A percentile compares a stretch with the other conserved stretches of the same genome.
These are phyloP conservation scores for Collybia mongolica DNA, from an alignment of 768 basidiomycete genomes.

Conservation along the genomic window DNA sequence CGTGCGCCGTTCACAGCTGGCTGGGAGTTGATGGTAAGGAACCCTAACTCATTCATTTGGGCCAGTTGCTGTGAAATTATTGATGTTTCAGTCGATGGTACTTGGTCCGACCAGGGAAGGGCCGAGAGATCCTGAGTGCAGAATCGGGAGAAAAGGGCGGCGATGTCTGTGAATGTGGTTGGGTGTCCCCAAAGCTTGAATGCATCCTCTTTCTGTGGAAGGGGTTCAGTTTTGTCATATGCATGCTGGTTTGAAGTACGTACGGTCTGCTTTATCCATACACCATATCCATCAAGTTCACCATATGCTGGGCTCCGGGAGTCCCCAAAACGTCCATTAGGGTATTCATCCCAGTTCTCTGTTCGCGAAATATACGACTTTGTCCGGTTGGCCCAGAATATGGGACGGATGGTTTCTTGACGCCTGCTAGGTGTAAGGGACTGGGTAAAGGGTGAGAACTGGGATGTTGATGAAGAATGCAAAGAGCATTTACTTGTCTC, in stretches of 20 bases:
- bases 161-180: conserved; percentile 58
- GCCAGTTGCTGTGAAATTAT: conserved; percentile 78
- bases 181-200: conserved; percentile 88
- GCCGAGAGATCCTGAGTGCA: conserved; percentile 71
- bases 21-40: conserved; percentile 96
- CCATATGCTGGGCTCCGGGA: conserved; percentile 97
- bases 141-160: conserved; percentile 79
- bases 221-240: conserved; percentile 4
- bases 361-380: conserved; percentile 95
- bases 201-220: conserved; percentile 77
- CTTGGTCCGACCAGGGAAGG: conserved; percentile 94
- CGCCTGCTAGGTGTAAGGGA: conserved; percentile 92
- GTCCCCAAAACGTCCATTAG: conserved; percentile 98
- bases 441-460: conserved; percentile 30
- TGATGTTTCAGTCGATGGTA: conserved; percentile 79
- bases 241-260: conserved; percentile 6
- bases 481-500: conserved; percentile 68
- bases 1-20: conserved; percentile 89
- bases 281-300: conserved; percentile 95
- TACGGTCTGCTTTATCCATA: conserved; percentile 88
- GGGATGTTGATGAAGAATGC: not conserved
- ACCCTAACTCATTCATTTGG: conserved; percentile 87
- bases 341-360: conserved; percentile 99
- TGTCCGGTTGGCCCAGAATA: conserved; percentile 98
- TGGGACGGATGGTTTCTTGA: conserved; percentile 91